Evolutionary conservation across 179 eudicot genomes (phyloP).

Genomic region (Beta lomatogona): DNA sequence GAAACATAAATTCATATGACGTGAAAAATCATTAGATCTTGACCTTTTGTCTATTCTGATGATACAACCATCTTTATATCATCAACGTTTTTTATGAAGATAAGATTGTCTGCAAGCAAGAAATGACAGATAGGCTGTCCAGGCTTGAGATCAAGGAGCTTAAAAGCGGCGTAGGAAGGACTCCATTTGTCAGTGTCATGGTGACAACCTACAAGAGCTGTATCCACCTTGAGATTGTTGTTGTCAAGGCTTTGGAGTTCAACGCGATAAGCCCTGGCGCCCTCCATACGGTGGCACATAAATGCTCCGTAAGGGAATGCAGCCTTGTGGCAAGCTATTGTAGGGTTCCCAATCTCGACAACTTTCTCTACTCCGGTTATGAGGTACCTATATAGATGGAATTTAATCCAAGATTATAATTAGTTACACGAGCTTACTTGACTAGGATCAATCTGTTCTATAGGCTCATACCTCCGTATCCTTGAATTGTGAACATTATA

Average conservation of each 20-base stretch:
- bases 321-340: not conserved
- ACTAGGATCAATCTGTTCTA: too few species aligned
- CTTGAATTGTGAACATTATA: too few species aligned
- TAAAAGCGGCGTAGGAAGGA: not conserved
- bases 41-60: too few species aligned
- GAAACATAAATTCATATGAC: too few species aligned
- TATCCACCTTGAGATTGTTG: not conserved
- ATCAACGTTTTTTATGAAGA: not conserved
- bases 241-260: not conserved
- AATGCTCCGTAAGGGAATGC: not conserved
- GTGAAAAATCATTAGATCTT: too few species aligned
- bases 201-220: not conserved
- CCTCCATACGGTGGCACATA: not conserved
- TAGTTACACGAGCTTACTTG: too few species aligned
- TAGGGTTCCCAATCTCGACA: not conserved
- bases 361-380: not conserved
- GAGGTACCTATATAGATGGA: not conserved
- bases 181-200: not conserved
- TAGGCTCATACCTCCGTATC: too few species aligned
- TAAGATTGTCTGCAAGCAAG: not conserved
- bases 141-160: not conserved
- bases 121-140: not conserved
- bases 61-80: too few species aligned
- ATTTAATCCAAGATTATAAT: too few species aligned
- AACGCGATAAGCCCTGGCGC: not conserved